Base-by-base conservation (phyloP, 1,284 basidiomycete genomes). In the Coriolopsis trogii region DNA sequence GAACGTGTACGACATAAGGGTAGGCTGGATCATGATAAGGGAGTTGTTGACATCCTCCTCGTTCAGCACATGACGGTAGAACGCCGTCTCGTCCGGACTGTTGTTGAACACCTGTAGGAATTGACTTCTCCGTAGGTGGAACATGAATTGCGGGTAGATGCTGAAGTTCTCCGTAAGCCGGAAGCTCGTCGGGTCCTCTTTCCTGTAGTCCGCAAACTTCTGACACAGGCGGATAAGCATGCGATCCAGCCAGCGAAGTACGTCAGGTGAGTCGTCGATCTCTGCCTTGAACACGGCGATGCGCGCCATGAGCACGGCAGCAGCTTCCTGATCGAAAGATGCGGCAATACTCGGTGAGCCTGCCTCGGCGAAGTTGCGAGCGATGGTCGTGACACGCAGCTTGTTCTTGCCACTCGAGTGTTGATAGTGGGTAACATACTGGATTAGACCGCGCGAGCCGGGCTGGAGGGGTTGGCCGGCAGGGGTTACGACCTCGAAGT, bases 81-180 rank as follows among this genome's bases (percentile, higher is more conserved):
- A 99, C 15, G 96, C 97, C 23, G 95, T 98, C 79, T 99, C 96
- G 70, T 99, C 96, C 6, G 96, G 96, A 78, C 93, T 97, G 79
- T 98, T 99, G 77, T 99, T 99, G 75, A 99, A 99, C 49, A 99
- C 96, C 74, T 99, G 97, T 70, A 99, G 79, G 80, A 99, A 99
- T 75, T 99, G 96, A 78, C 91, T 94, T 68, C 97, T 78, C 52
- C 97, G 84, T 55, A 99, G 74, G 73, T 99, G 97, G 89, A 99
- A 99, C 97, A 99, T 99, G 79, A 99, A 99, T 71, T 99, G 97
- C 28, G 97, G 97, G 73, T 99, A 99, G 66, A 99, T 99, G 70
- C 91, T 94, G 73, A 99, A 99, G 72, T 96, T 96, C 66, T 98
- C 95, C 55, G 86, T 81, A 60, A 99, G 78, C 59, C 95, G 81